Evolutionary conservation across 306 rosid genomes (phyloP).

Genomic region (Malus orientalis): DNA sequence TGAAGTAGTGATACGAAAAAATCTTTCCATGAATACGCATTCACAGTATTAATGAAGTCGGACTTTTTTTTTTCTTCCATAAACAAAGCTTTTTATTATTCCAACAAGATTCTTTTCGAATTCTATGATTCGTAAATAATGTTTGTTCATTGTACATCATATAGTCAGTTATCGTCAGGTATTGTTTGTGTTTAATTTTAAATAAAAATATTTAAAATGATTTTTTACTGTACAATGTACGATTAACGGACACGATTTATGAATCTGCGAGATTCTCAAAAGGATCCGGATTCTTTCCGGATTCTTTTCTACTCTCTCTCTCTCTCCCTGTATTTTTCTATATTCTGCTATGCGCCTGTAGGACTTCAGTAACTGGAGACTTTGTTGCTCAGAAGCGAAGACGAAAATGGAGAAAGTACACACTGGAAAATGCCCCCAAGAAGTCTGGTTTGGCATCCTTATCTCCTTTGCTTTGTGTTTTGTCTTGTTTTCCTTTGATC

Average conservation of each 20-base stretch:
- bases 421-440: slow-evolving; percentile 20
- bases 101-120: no score
- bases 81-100: background rate
- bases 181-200: no score
- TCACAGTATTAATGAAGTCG: background rate
- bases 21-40: background rate
- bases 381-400: background rate
- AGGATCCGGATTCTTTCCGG: no score
- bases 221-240: accelerated
- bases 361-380: background rate
- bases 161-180: no score
- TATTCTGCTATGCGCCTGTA: no score
- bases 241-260: accelerated
- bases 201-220: no score
- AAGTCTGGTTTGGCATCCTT: slow-evolving; percentile 36
- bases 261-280: accelerated
- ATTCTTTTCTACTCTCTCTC: background rate
- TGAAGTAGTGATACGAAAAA: no score
- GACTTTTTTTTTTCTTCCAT: background rate
- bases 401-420: slow-evolving; percentile 33
- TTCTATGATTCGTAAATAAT: no score
- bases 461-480: slow-evolving; percentile 32
- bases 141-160: no score
- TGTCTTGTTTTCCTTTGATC: slow-evolving; percentile 32
- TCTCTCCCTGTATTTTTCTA: no score